Percentiles rank a stretch among this genome's conserved stretches.
These are phyloP conservation scores for Thelonectria rubi DNA, from an alignment of 2,329 filamentous ascomycete species.

Conservation along the genomic window DNA sequence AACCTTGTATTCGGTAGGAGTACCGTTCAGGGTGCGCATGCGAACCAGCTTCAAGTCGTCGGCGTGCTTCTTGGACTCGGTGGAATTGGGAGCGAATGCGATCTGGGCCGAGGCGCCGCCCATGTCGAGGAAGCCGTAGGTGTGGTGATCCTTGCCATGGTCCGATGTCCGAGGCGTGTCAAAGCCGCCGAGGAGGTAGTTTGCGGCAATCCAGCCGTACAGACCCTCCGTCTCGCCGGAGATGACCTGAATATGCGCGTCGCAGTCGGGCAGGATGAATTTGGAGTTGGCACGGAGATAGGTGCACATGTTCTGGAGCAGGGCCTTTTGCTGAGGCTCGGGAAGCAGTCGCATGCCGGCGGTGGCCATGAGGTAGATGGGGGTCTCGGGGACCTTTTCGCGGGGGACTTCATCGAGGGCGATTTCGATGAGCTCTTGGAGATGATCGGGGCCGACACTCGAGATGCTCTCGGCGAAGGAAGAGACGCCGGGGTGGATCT, in stretches of 20 bases:
- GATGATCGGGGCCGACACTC: slow-evolving; percentile 81
- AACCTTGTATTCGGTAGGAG: slow-evolving; percentile 81
- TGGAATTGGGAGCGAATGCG: slow-evolving; percentile 93
- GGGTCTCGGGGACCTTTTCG: slow-evolving; percentile 82
- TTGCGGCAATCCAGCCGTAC: slow-evolving; percentile 97
- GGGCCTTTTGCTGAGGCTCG: slow-evolving; percentile 72
- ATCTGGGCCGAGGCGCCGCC: slow-evolving; percentile 97
- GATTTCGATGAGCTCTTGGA: slow-evolving; percentile 82
- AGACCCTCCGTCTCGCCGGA: slow-evolving; percentile 94
- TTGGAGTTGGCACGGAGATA: slow-evolving; percentile 80
- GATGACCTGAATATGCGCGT: slow-evolving; percentile 90
- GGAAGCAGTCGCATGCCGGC: slow-evolving; percentile 92
- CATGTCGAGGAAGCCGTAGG: slow-evolving; percentile 98
- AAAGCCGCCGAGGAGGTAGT: slow-evolving; percentile 93
- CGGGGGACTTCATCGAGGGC: slow-evolving; percentile 81
- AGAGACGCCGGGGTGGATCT: slow-evolving; percentile 92
- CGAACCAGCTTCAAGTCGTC: slow-evolving; percentile 88
- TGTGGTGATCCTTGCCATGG: slow-evolving; percentile 89
- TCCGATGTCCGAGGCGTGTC: slow-evolving; percentile 77
- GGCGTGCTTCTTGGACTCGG: slow-evolving; percentile 88
- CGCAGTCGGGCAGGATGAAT: slow-evolving; percentile 91
- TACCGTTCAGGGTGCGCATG: slow-evolving; percentile 83
- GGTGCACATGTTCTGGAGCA: slow-evolving; percentile 82
- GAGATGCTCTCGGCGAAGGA: slow-evolving; percentile 83
- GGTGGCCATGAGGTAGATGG: slow-evolving; percentile 93